A percentile compares a stretch with the other conserved stretches of the same genome.
Evolutionary conservation across 2,329 filamentous ascomycete species (phyloP).

Genomic region (Dothistroma septosporum): DNA sequence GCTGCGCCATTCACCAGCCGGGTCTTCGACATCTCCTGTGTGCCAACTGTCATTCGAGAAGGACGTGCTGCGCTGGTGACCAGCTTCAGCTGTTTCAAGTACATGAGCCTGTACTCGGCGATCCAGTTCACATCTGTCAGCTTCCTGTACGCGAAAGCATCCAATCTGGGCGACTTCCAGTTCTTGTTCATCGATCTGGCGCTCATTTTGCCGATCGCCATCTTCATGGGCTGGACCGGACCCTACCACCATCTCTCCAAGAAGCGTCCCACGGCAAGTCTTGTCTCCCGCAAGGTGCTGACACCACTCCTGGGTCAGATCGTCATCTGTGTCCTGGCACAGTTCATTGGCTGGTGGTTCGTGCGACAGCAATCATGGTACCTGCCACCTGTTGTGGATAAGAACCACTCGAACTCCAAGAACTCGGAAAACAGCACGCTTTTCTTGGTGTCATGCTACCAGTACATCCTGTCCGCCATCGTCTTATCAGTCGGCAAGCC

Average conservation of each 20-base stretch:
- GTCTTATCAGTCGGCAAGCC: conserved; percentile 88
- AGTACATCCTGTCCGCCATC: conserved; percentile 87
- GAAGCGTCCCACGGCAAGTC: conserved; percentile 85
- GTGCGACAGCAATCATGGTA: conserved; percentile 84
- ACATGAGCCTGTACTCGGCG: conserved; percentile 98
- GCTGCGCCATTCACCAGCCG: conserved; percentile 96
- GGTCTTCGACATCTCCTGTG: conserved; percentile 93
- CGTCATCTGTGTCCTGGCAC: conserved; percentile 69
- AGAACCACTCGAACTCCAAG: conserved; percentile 74
- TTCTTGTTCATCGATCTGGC: conserved; percentile 93
- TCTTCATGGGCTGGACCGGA: conserved; percentile 98
- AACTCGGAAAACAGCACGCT: conserved; percentile 93
- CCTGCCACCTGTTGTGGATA: conserved; percentile 70
- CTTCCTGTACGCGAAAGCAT: conserved; percentile 90
- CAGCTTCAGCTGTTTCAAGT: conserved; percentile 99
- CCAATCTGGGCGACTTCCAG: conserved; percentile 95
- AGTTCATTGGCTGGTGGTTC: conserved; percentile 67
- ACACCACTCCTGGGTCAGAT: conserved; percentile 89
- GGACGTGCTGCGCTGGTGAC: conserved; percentile 94
- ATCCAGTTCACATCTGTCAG: conserved; percentile 98
- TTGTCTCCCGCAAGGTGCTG: conserved; percentile 89
- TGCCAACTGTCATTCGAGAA: conserved; percentile 87
- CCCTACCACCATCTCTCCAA: conserved; percentile 71
- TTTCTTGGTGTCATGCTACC: conserved; percentile 86
- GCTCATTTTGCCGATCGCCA: conserved; percentile 90